These are phyloP conservation scores for Syzygium jambos DNA, from an alignment of 345 rosid genomes.

Conservation along the genomic window DNA sequence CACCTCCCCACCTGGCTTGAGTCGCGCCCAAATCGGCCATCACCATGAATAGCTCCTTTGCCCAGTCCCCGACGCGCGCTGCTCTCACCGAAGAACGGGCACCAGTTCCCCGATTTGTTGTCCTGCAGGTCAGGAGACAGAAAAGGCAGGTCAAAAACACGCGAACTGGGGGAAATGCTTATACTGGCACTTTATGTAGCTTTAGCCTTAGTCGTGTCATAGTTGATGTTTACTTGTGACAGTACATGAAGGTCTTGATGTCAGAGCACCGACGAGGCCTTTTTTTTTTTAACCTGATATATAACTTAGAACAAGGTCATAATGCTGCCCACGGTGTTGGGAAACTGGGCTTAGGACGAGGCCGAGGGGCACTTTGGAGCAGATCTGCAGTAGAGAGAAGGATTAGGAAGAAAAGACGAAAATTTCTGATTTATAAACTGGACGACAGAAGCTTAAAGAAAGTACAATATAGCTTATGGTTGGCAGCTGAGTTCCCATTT, in stretches of 20 bases:
- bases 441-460: not conserved
- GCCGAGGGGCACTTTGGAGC: not conserved
- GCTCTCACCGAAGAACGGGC: not conserved
- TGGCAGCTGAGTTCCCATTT: not conserved
- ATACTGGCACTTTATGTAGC: too few species aligned
- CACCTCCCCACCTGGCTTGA: not conserved
- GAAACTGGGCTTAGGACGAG: not conserved
- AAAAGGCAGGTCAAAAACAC: not conserved
- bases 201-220: not conserved
- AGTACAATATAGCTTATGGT: not conserved
- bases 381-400: not conserved
- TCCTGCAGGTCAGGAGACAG: not conserved
- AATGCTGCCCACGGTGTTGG: not conserved
- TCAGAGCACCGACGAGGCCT: not conserved
- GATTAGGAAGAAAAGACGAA: not conserved
- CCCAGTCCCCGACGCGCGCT: accelerated
- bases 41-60: not conserved
- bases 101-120: not conserved
- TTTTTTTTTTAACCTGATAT: not conserved
- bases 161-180: not conserved
- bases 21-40: not conserved
- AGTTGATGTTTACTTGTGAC: not conserved
- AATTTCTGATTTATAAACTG: not conserved
- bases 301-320: not conserved
- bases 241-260: not conserved